Conservation (phyloP, 116 monocot genomes). For the Iris pallida region DNA sequence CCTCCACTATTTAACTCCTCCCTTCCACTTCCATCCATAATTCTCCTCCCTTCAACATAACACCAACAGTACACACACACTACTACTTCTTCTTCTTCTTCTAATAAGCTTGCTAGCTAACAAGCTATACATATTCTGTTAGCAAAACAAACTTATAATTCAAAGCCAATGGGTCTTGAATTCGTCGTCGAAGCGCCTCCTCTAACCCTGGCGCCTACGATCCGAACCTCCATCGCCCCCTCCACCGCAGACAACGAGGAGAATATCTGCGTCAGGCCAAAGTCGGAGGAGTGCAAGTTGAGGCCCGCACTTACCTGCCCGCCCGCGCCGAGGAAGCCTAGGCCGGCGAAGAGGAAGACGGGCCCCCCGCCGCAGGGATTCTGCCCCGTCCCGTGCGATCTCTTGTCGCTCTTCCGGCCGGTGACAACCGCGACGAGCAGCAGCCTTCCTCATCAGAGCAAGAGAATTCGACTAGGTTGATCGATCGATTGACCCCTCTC, state of each 20-base stretch:
- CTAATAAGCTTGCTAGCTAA: no score
- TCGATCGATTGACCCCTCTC: not conserved
- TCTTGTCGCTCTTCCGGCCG: constrained; percentile 18
- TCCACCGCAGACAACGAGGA: not conserved
- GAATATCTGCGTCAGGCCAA: constrained; percentile 19
- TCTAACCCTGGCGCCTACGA: not conserved
- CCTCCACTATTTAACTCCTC: not conserved
- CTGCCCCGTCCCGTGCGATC: constrained; percentile 27
- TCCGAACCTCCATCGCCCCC: not conserved
- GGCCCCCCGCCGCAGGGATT: constrained; percentile 7
- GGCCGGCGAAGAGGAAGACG: constrained; percentile 18
- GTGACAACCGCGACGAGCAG: not conserved
- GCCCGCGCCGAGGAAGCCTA: constrained; percentile 34
- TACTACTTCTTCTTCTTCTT: not conserved
- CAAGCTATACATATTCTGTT: no score
- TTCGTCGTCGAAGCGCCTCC: not conserved
- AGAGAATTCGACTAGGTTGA: constrained; percentile 31
- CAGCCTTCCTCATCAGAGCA: constrained; percentile 3
- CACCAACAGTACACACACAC: not conserved
- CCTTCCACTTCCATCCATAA: not conserved
- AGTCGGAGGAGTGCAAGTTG: constrained; percentile 12
- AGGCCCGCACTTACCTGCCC: constrained; percentile 22
- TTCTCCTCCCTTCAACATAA: not conserved
- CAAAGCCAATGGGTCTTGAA: not conserved
- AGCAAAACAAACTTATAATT: no score